Evolutionary conservation across 352 stramenopile genomes (phyloP), one percentile per base, ranked within the genome.

Genomic region (Paralagenidium karlingii): DNA sequence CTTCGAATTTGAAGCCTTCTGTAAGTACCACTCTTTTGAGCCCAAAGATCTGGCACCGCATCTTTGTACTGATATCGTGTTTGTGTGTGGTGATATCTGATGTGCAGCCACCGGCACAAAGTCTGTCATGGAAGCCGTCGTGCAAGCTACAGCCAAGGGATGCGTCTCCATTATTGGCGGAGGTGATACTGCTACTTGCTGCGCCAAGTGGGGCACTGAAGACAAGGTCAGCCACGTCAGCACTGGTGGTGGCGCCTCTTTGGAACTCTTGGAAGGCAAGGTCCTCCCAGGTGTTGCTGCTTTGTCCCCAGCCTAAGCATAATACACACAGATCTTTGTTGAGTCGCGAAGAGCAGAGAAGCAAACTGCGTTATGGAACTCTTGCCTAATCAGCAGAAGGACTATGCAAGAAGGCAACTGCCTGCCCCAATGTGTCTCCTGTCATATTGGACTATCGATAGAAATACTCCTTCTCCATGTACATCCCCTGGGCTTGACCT

Each of bases 1-100:
- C 34, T 99, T 99, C 63, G 96, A 99, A 73, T 97, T 99, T 47
- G 87, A 98, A 43, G 82, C 82, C 15, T 99, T 99, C 52, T 69
- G 76, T 63, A 83, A 43, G 52, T 62, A 52, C n/a, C n/a, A n/a
- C n/a, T n/a, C n/a, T n/a, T n/a, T n/a, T n/a, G n/a, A n/a, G 43
- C 28, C n/a, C n/a, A n/a, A n/a, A n/a, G n/a, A n/a, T n/a, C n/a
- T n/a, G n/a, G n/a, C n/a, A n/a, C n/a, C n/a, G n/a, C n/a, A 19
- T 0, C 20, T 38, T 29, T 6, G 8, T 18, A 24, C 24, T 44
- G 12, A 9, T 13, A 44, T 20, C 12, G 16, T 25, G 9, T 43
- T 1, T 30, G 12, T 8, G 8, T 46, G 16, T 16, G n/a, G 19
- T 46, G 1, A 22, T 43, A 20, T 36, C 33, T 9, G 43, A 58